Evolutionary conservation across 2,329 filamentous ascomycete genomes (phyloP), one percentile per base, ranked within the genome.

Genomic region (Metarhizium robertsii): DNA sequence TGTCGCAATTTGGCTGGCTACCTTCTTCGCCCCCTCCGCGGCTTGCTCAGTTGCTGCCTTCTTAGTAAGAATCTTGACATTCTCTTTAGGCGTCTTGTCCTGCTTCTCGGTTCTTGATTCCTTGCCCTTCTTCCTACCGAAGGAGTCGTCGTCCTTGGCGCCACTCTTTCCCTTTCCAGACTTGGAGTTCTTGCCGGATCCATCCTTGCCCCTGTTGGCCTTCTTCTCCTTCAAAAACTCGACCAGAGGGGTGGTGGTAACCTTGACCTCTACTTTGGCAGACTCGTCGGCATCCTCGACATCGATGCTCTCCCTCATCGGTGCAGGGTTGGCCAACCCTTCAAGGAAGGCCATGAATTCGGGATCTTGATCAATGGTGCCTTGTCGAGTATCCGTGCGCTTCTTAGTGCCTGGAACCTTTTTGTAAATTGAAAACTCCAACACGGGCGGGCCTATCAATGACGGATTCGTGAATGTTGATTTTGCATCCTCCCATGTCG

Each of bases 311-410:
- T 72, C 78, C 53, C 77, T 80, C 5, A 73, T 64, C 1, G 73
- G 72, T 8, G 71, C 70, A 2, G 81, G 81, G 62, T 95, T 90
- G 1, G 92, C 95, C 50, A 97, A 79, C 54, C 83, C 87, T 68
- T 95, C 88, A 7, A 99, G 79, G 68, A 97, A 99, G 30, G 86
- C 84, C 75, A 96, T 95, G 64, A 96, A 99, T 63, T 97, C 94
- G 0, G 90, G 85, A 65, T 99, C 94, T 67, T 96, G 91, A 64
- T 99, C 94, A 61, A 99, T 97, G 3, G 91, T 96, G 53, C 92
- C 94, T 68, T 96, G 90, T 14, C 92, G 85, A 53, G 85, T 84
- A 74, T 99, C 94, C 54, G 84, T 82, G 38, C 90, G 85, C 52
- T 83, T 82, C 68, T 89, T 90, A 40, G 79, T 81, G 57, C 82